Percentiles rank a stretch among this genome's conserved stretches.
These are phyloP conservation scores for Pseudogymnoascus sp. DNA, from an alignment of 2,329 filamentous ascomycete species.

Conservation along the genomic window DNA sequence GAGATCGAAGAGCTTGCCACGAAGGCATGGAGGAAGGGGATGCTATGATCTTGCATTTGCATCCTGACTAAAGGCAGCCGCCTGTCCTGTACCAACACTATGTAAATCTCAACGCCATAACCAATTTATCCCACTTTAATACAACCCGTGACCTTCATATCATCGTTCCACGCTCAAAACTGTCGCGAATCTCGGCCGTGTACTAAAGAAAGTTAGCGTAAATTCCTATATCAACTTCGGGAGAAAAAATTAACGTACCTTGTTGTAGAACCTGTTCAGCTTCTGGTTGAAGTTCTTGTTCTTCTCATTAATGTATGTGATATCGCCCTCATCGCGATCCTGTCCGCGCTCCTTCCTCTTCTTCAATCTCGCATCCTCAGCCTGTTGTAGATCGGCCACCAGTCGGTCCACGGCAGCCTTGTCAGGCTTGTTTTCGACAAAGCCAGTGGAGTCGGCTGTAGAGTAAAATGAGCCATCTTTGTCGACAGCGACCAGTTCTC, in stretches of 20 bases:
- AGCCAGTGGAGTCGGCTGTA: slow-evolving; percentile 72
- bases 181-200: slow-evolving; percentile 91
- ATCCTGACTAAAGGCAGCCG: background rate
- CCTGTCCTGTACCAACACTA: background rate
- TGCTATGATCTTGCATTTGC: slow-evolving; percentile 52
- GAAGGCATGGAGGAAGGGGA: slow-evolving; percentile 79
- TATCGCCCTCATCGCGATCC: slow-evolving; percentile 79
- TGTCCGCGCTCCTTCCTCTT: slow-evolving; percentile 73
- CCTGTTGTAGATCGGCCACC: slow-evolving; percentile 77
- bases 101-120: slow-evolving; percentile 6
- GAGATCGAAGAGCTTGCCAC: slow-evolving; percentile 75
- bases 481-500: slow-evolving; percentile 90
- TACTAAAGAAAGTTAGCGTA: slow-evolving; percentile 45
- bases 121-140: slow-evolving; percentile 8
- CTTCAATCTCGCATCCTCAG: slow-evolving; percentile 78
- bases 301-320: slow-evolving; percentile 99
- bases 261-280: slow-evolving; percentile 91
- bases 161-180: slow-evolving; percentile 94
- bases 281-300: slow-evolving; percentile 99
- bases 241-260: slow-evolving; percentile 39
- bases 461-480: slow-evolving; percentile 86
- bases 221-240: background rate
- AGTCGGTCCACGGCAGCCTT: slow-evolving; percentile 81
- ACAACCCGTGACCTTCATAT: slow-evolving; percentile 47
- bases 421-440: slow-evolving; percentile 77